Conservation (phyloP, 805 yeast genomes). For the Candida nanaspora region DNA sequence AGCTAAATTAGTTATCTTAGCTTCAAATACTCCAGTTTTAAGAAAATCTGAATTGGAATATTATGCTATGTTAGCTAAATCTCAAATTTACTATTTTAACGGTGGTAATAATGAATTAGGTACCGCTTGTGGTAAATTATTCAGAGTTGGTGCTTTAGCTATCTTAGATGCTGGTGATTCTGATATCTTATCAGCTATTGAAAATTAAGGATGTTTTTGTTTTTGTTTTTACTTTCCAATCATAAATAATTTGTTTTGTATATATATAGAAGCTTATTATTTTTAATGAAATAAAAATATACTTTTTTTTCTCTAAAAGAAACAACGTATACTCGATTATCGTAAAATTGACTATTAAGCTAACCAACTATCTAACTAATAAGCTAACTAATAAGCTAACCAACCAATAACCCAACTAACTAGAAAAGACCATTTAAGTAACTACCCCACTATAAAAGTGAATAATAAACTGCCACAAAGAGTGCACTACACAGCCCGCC, state of each 20-base stretch:
- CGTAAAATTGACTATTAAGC: too few relatives aligned
- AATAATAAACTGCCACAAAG: too few relatives aligned
- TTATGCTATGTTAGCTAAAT: constrained; percentile 99
- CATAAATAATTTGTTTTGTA: too few relatives aligned
- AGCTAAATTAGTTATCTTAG: constrained; percentile 96
- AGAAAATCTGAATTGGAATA: constrained; percentile 99
- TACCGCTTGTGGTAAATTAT: constrained; percentile 99
- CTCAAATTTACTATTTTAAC: constrained; percentile 96
- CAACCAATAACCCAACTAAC: too few relatives aligned
- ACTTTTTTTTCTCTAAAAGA: not conserved
- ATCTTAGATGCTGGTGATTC: constrained; percentile 99
- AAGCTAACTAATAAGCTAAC: too few relatives aligned
- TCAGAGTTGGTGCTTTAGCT: constrained; percentile 98
- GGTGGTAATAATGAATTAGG: constrained; percentile 99
- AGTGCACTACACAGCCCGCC: not conserved
- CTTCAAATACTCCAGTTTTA: constrained; percentile 99
- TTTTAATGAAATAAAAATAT: too few relatives aligned
- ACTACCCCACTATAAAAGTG: too few relatives aligned
- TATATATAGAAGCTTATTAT: too few relatives aligned
- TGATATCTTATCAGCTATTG: constrained; percentile 79
- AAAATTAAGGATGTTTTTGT: constrained; percentile 15
- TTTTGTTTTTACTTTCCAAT: too few relatives aligned
- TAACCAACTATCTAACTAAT: too few relatives aligned
- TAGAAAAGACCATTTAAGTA: too few relatives aligned
- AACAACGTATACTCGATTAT: too few relatives aligned